These are phyloP conservation scores for Clarireedia sp. DNA, from an alignment of 2,329 filamentous ascomycete species.

Conservation along the genomic window DNA sequence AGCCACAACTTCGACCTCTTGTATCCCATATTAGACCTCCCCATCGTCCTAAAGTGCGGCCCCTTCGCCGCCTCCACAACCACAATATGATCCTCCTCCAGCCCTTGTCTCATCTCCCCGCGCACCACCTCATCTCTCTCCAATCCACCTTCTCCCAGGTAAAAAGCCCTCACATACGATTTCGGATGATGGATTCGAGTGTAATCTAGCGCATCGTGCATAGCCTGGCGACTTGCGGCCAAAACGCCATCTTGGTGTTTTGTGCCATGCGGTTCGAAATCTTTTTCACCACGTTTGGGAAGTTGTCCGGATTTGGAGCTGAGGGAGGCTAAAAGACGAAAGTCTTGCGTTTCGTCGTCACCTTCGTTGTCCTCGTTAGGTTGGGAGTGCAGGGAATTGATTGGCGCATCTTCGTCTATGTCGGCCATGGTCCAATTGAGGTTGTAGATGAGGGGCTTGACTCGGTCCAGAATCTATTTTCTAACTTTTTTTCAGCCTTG, in stretches of 20 bases:
- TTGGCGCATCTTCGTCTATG: conserved; percentile 29
- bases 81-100: conserved; percentile 47
- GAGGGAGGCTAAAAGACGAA: conserved; percentile 58
- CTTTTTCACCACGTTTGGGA: conserved; percentile 89
- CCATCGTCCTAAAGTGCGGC: conserved; percentile 67
- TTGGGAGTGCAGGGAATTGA: conserved; percentile 17
- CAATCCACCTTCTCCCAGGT: conserved; percentile 49
- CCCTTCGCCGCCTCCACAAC: conserved; percentile 66
- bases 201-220: conserved; percentile 79
- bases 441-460: not conserved
- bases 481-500: too few species aligned
- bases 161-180: conserved; percentile 61
- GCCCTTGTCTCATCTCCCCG: conserved; percentile 61
- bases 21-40: conserved; percentile 50
- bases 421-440: conserved; percentile 22
- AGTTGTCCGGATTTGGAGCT: conserved; percentile 48
- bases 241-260: conserved; percentile 70
- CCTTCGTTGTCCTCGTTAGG: conserved; percentile 48
- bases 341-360: conserved; percentile 80
- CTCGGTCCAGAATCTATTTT: too few species aligned
- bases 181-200: conserved; percentile 67
- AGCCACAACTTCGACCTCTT: conserved; percentile 67
- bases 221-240: conserved; percentile 72
- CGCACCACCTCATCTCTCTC: conserved; percentile 42
- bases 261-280: conserved; percentile 92